phyloP scores from a whole-genome alignment of 768 basidiomycete genomes.

The Mycena leptocephala region DNA sequence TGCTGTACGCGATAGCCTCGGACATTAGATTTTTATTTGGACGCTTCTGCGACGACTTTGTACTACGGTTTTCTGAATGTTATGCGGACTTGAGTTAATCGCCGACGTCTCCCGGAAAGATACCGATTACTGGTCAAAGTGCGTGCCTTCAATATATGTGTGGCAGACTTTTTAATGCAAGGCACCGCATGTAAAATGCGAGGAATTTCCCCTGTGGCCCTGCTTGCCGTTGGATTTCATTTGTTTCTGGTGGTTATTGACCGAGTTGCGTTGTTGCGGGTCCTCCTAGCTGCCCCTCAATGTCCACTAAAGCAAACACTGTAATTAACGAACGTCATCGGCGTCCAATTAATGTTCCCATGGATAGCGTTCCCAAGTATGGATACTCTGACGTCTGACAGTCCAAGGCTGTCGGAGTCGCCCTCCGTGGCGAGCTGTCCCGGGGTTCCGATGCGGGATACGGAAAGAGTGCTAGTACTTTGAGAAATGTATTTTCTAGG shows the following conservation, averaged over 20 bases:
- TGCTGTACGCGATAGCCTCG: slow-evolving; percentile 18
- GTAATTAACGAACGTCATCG: neutral
- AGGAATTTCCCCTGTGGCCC: too few relatives aligned
- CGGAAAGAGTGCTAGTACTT: neutral
- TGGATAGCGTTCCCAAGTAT: neutral
- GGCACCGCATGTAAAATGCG: neutral
- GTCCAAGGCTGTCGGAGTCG: neutral
- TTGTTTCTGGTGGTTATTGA: too few relatives aligned
- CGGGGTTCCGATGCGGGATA: neutral
- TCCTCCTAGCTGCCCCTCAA: too few relatives aligned
- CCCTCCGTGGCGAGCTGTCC: neutral
- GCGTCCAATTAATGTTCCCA: neutral
- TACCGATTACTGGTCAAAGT: neutral
- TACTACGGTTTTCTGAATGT: slow-evolving; percentile 14
- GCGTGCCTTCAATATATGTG: slow-evolving; percentile 5
- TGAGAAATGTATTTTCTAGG: too few relatives aligned
- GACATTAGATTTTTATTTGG: neutral
- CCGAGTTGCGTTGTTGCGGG: too few relatives aligned
- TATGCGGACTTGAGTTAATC: slow-evolving; percentile 13
- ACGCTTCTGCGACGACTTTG: slow-evolving; percentile 18
- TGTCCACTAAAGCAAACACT: too few relatives aligned
- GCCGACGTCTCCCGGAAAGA: neutral
- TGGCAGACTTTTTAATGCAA: slow-evolving; percentile 21
- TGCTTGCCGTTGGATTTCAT: too few relatives aligned
- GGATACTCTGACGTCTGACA: slow-evolving; percentile 3